These are phyloP conservation scores for Pichia cephalocereana DNA, from an alignment of 805 yeast species.

Conservation along the genomic window DNA sequence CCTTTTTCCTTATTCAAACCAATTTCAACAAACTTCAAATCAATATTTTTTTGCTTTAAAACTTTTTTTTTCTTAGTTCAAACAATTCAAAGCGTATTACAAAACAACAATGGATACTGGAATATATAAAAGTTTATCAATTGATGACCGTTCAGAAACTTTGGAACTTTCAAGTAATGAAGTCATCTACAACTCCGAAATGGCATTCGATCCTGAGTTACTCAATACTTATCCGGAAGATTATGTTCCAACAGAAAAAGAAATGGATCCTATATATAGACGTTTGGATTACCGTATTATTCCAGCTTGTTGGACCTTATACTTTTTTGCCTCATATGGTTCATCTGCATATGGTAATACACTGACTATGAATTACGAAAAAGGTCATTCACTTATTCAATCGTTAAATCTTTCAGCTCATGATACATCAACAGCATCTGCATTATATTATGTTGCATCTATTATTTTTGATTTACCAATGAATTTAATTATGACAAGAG, in stretches of 20 bases:
- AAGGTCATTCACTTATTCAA: conserved; percentile 52
- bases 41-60: too few relatives aligned
- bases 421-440: conserved; percentile 65
- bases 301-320: conserved; percentile 75
- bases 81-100: too few relatives aligned
- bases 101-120: too few relatives aligned
- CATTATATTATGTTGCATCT: conserved; percentile 74
- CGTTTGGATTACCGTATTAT: conserved; percentile 63
- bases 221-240: conserved; percentile 7
- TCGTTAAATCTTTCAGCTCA: conserved; percentile 43
- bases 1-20: too few relatives aligned
- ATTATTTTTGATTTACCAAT: conserved; percentile 82
- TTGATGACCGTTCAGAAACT: too few relatives aligned
- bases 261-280: conserved; percentile 47
- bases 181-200: background rate
- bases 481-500: conserved; percentile 75
- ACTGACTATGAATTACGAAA: conserved; percentile 62
- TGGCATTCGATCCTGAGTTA: background rate
- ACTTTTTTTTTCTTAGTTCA: too few relatives aligned
- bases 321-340: conserved; percentile 74
- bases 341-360: conserved; percentile 69
- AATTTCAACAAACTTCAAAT: too few relatives aligned
- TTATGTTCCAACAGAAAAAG: conserved; percentile 19
- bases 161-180: background rate
- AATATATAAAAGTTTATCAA: too few relatives aligned